Evolutionary conservation across 1,284 basidiomycete genomes (phyloP), one percentile per base, ranked within the genome.

Genomic region (Apiotrichum gracile): DNA sequence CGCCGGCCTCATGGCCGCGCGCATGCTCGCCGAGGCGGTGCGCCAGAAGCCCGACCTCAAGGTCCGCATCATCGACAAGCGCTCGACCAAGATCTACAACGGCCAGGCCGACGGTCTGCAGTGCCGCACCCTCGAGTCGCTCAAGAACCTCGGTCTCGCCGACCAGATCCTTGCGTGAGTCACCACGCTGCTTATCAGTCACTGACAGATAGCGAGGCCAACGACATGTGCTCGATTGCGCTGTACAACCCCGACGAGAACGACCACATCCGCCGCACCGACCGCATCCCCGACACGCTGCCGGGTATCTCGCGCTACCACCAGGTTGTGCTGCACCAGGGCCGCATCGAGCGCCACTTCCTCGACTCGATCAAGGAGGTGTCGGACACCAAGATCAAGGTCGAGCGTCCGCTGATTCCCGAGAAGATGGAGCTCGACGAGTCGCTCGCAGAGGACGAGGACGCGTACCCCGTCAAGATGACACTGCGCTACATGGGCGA

Each of bases 171-270:
- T 57, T 31, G 43, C 47, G 37, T 40, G 27, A 48, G 37, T 40
- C 12, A 34, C 33, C 13, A 34, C 29, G 29, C 29, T 8, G 29
- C 29, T n/a, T n/a, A 31, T 7, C 29, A 31, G 29, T 31, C 16
- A 33, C 35, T 29, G 22, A 39, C 38, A 2, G 26, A 2, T 2
- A 41, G 38, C 29, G 57, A 52, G 42, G 50, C 57, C 57, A 58
- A 58, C 47, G 52, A 55, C 49, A 82, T 57, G 45, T 51, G 35
- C 45, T 44, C 52, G 25, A 57, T 57, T 25, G 49, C 49, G 24
- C 55, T 57, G 12, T 58, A 58, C 57, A 58, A 58, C 57, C 57
- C 57, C 10, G 57, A 55, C 53, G 53, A 58, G 47, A 51, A 57
- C 45, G 57, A 53, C n/a, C 14, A 34, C 17, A 54, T 58, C 40